phyloP scores from a whole-genome alignment of 768 basidiomycete genomes.

The Boletus rufocinnamomeus region DNA sequence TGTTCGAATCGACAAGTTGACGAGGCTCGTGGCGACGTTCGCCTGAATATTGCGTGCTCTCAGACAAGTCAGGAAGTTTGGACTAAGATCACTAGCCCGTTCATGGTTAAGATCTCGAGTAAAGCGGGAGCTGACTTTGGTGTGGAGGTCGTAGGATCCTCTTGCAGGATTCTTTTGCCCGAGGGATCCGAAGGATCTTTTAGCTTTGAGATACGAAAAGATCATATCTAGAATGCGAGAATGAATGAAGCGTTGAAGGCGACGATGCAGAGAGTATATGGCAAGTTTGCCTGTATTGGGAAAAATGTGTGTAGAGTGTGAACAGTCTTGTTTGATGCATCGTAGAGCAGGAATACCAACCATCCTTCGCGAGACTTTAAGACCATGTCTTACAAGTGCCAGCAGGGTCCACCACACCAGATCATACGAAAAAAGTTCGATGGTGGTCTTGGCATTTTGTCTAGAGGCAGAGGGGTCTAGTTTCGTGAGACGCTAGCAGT shows the following conservation, averaged over 20 bases:
- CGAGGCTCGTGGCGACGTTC: constrained; percentile 80
- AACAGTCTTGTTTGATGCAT: neutral
- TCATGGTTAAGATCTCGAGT: constrained; percentile 80
- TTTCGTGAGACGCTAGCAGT: constrained; percentile 3
- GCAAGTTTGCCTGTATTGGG: constrained; percentile 71
- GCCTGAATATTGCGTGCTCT: constrained; percentile 51
- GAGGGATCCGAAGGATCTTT: constrained; percentile 26
- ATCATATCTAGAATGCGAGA: constrained; percentile 78
- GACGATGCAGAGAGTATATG: constrained; percentile 87
- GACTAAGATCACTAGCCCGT: constrained; percentile 73
- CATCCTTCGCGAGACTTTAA: constrained; percentile 59
- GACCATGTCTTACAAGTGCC: constrained; percentile 35
- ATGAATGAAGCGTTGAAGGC: constrained; percentile 90
- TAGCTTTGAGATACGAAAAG: constrained; percentile 48
- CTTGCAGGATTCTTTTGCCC: constrained; percentile 27
- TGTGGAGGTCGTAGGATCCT: constrained; percentile 24
- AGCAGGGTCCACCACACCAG: constrained; percentile 79
- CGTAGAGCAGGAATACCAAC: constrained; percentile 41
- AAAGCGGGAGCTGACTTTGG: constrained; percentile 46
- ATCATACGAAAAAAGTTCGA: constrained; percentile 75
- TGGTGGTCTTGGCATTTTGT: constrained; percentile 71
- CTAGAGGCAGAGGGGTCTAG: constrained; percentile 40
- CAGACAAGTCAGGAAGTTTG: neutral
- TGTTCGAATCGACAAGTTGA: constrained; percentile 78
- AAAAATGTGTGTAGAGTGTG: neutral